Evolutionary conservation across 441 rosid species (phyloP), one percentile per base, ranked within the genome.

Genomic region (Gossypium gossypioides): DNA sequence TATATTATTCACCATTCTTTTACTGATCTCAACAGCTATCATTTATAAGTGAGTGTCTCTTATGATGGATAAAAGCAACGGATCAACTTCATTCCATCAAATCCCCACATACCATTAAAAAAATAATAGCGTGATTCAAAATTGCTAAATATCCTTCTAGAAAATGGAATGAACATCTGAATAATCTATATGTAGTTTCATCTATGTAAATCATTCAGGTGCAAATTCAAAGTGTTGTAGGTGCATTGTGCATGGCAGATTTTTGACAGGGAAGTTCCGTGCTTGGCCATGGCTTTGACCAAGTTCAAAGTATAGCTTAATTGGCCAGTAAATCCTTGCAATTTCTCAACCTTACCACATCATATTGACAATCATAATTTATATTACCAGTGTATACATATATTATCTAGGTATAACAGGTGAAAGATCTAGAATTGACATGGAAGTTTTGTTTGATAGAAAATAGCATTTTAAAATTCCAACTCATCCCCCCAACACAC

Each of bases 391-490:
- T 44, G 34, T 42, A 21, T 15, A 48, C 13, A 27, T n/a, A 59
- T 27, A 59, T 27, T 62, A 57, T 48, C n/a, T 25, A 67, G 9
- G 71, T 22, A 67, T 67, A 67, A 50, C 58, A 25, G 42, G n/a
- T 29, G 18, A 24, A 52, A 32, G 48, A 18, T 18, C 50, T 52
- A 29, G 10, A 12, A 12, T 52, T 50, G 6, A 16, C 60, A 29
- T 16, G 1, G 50, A 52, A 68, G 61, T 52, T 29, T 32, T 15
- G 2, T 52, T 68, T 54, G 48, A 51, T 9, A 54, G 27, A 29
- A 68, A 51, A 68, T 5, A 32, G 12, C 18, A 32, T 16, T 52
- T 68, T 29, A 27, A 68, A 10, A 54, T 18, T 18, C 60, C 61
- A 52, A 32, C n/a, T 68, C 10, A 2, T 29, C 16, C 6, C n/a